phyloP scores from a whole-genome alignment of 2,329 filamentous ascomycete genomes.

The Aureobasidium sp. region DNA sequence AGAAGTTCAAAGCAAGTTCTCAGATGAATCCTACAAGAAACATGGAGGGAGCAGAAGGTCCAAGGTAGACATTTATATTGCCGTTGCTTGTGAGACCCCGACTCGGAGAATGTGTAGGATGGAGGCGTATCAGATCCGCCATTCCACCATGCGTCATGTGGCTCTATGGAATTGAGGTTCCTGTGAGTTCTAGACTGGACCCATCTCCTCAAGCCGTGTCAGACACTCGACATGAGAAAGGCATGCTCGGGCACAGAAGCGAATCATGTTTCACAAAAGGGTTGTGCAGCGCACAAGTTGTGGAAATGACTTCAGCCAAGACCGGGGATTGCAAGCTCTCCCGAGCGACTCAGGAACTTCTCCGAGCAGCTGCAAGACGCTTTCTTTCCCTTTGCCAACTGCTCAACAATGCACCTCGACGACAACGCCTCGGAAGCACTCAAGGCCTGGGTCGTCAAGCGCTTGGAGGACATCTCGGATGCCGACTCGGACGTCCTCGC shows the following conservation, averaged over 20 bases:
- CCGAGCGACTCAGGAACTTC: background rate
- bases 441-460: constrained; percentile 71
- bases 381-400: background rate
- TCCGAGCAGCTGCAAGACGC: background rate
- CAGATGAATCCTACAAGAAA: background rate
- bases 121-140: no score
- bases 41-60: no score
- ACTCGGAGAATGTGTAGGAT: no score
- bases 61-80: no score
- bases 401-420: constrained; percentile 44
- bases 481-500: constrained; percentile 75
- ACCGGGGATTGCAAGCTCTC: constrained; percentile 6
- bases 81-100: no score
- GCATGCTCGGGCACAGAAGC: no score
- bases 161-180: no score
- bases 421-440: constrained; percentile 51
- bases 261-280: no score
- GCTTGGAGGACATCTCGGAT: constrained; percentile 70
- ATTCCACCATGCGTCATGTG: no score
- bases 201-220: no score
- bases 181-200: no score
- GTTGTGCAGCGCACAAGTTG: background rate
- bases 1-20: background rate
- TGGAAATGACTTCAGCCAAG: constrained; percentile 10
- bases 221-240: no score